A percentile compares a stretch with the other conserved stretches of the same genome.
Conservation (phyloP, 805 yeast species). For the Lachancea nothofagi region DNA sequence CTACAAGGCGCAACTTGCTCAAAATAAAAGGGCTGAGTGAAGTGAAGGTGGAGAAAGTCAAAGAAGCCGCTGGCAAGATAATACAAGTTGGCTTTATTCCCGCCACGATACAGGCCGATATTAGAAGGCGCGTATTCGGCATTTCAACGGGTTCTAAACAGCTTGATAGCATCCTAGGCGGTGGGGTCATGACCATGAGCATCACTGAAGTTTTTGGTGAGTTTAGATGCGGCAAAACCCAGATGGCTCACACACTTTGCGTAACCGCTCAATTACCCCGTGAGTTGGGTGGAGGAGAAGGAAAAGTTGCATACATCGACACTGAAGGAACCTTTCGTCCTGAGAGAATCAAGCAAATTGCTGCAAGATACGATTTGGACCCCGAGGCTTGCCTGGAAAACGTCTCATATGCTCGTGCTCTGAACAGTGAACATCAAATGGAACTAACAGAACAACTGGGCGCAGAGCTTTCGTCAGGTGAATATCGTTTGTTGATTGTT, state of each 20-base stretch:
- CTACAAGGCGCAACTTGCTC: conserved; percentile 58
- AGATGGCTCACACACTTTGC: conserved; percentile 70
- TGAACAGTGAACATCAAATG: conserved; percentile 74
- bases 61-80: conserved; percentile 65
- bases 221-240: conserved; percentile 79
- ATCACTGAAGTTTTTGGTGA: conserved; percentile 79
- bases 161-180: conserved; percentile 63
- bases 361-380: conserved; percentile 62
- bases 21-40: conserved; percentile 70
- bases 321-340: conserved; percentile 83
- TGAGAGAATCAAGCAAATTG: conserved; percentile 57
- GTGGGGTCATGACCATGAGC: conserved; percentile 72
- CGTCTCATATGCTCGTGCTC: conserved; percentile 69
- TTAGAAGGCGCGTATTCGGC: conserved; percentile 57
- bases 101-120: conserved; percentile 61
- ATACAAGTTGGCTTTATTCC: conserved; percentile 66
- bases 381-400: conserved; percentile 65
- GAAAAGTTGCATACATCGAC: conserved; percentile 72
- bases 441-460: conserved; percentile 67
- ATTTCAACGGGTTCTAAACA: conserved; percentile 70
- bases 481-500: conserved; percentile 53
- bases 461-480: conserved; percentile 59
- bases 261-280: conserved; percentile 70
- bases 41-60: conserved; percentile 70
- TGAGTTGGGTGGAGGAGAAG: conserved; percentile 72